phyloP scores from a whole-genome alignment of 164 flowering plant genomes.

The Stephania yunnanensis region DNA sequence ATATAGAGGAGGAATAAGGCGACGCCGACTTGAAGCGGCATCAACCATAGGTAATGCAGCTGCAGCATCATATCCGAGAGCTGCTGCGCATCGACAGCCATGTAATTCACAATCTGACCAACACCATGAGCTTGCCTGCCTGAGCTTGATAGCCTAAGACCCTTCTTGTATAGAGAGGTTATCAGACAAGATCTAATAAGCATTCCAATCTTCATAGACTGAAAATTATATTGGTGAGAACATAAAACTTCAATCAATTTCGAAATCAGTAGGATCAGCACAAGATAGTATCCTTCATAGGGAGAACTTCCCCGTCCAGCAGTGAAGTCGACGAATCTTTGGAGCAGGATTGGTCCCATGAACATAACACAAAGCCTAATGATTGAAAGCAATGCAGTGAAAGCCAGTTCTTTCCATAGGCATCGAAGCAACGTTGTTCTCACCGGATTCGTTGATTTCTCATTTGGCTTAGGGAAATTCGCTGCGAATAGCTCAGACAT shows the following conservation, averaged over 20 bases:
- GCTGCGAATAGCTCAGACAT: slow-evolving; percentile 55
- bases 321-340: slow-evolving; percentile 68
- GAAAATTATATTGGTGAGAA: slow-evolving; percentile 79
- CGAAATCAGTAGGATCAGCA: slow-evolving; percentile 53
- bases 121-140: slow-evolving; percentile 89
- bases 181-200: slow-evolving; percentile 68
- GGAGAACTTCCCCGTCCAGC: slow-evolving; percentile 61
- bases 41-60: slow-evolving; percentile 81
- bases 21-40: slow-evolving; percentile 65
- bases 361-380: slow-evolving; percentile 68
- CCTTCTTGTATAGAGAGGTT: slow-evolving; percentile 80
- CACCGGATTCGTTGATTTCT: slow-evolving; percentile 62
- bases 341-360: slow-evolving; percentile 80
- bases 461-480: slow-evolving; percentile 72
- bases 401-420: slow-evolving; percentile 70
- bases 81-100: slow-evolving; percentile 98
- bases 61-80: slow-evolving; percentile 95
- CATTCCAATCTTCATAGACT: slow-evolving; percentile 81
- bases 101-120: slow-evolving; percentile 96
- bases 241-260: slow-evolving; percentile 65
- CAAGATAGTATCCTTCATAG: slow-evolving; percentile 79
- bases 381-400: slow-evolving; percentile 70
- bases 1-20: slow-evolving; percentile 66
- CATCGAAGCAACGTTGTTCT: slow-evolving; percentile 63
- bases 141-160: slow-evolving; percentile 67